Evolutionary conservation across 2,329 filamentous ascomycete genomes (phyloP).

Genomic region (Fusarium anthophilum): DNA sequence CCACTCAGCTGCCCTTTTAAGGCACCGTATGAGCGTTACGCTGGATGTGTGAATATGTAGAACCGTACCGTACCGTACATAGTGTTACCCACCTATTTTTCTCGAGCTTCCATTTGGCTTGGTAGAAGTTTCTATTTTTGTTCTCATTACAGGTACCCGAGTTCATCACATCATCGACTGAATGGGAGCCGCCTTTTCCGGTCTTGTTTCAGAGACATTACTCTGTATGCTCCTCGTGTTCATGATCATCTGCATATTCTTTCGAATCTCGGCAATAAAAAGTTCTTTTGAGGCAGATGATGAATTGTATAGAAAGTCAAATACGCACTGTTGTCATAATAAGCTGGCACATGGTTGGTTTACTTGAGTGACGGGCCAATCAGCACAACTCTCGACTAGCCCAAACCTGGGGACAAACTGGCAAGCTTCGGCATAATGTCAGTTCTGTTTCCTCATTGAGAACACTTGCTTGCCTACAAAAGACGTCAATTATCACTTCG

Average conservation of each 20-base stretch:
- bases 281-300: neutral
- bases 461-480: slow-evolving; percentile 3
- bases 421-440: slow-evolving; percentile 40
- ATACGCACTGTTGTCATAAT: slow-evolving; percentile 32
- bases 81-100: slow-evolving; percentile 31
- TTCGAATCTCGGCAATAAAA: neutral
- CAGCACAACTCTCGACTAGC: slow-evolving; percentile 19
- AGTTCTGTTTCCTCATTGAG: slow-evolving; percentile 22
- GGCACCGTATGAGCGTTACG: slow-evolving; percentile 25
- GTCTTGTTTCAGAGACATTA: slow-evolving; percentile 15
- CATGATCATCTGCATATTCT: neutral
- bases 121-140: slow-evolving; percentile 40
- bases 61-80: neutral
- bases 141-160: neutral
- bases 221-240: neutral
- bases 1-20: slow-evolving; percentile 29
- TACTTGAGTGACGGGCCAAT: slow-evolving; percentile 34
- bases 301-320: neutral
- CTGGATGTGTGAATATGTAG: neutral
- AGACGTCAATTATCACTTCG: neutral
- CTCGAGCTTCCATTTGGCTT: slow-evolving; percentile 16
- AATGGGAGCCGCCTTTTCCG: slow-evolving; percentile 24
- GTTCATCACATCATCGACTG: neutral
- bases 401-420: slow-evolving; percentile 28
- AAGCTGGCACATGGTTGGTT: slow-evolving; percentile 28